Conservation (phyloP, 179 eudicot species). For the Heliamphora pulchella region DNA sequence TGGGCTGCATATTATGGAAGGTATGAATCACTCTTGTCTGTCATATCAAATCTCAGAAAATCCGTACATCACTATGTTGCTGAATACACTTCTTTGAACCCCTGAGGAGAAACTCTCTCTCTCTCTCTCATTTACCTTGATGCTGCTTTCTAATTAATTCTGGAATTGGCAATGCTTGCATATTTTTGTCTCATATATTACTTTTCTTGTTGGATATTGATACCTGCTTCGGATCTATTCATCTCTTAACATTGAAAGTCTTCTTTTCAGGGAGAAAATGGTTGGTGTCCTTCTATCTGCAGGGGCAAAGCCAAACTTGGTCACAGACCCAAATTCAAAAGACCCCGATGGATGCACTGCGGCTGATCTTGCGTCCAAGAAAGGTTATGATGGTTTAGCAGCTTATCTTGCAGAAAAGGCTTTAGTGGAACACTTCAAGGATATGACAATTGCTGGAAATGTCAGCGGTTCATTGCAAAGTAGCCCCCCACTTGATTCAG, state of each 20-base stretch:
- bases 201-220: background rate
- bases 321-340: slow-evolving; percentile 77
- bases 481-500: slow-evolving; percentile 29
- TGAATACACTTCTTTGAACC: background rate
- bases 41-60: background rate
- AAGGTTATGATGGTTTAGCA: slow-evolving; percentile 69
- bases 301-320: slow-evolving; percentile 84
- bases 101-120: background rate
- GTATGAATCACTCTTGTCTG: slow-evolving; percentile 28
- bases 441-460: slow-evolving; percentile 87
- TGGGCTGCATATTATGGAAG: slow-evolving; percentile 97
- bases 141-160: background rate
- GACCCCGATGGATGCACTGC: slow-evolving; percentile 75
- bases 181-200: background rate
- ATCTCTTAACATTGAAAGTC: background rate
- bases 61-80: background rate
- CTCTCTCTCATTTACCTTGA: background rate
- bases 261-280: slow-evolving; percentile 71
- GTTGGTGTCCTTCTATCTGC: slow-evolving; percentile 90
- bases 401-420: slow-evolving; percentile 93
- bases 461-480: slow-evolving; percentile 66
- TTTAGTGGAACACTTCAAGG: slow-evolving; percentile 67
- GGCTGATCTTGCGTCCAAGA: slow-evolving; percentile 74
- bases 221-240: slow-evolving; percentile 1
- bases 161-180: background rate